Evolutionary conservation across 371 early-diverging fungal genomes (phyloP).

Genomic region (Choanephora cucurbitarum): DNA sequence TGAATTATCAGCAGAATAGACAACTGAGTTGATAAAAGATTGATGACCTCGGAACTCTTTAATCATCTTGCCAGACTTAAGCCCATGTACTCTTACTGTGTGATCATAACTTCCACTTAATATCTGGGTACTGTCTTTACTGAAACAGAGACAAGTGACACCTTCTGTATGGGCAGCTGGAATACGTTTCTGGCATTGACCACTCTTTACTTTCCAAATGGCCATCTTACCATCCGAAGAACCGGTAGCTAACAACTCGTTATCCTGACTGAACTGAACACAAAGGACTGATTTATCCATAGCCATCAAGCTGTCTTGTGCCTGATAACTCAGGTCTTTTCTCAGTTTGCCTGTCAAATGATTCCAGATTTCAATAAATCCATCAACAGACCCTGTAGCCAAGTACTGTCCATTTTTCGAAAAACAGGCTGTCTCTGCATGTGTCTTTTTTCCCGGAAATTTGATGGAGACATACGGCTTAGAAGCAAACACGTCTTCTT

Average conservation of each 20-base stretch:
- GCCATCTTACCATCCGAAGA: conserved; percentile 84
- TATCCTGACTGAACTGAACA: conserved; percentile 74
- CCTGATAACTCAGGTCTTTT: conserved; percentile 88
- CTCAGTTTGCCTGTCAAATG: conserved; percentile 86
- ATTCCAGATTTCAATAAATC: conserved; percentile 95
- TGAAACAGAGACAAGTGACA: conserved; percentile 78
- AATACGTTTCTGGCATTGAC: conserved; percentile 73
- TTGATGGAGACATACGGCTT: conserved; percentile 43
- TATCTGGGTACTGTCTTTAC: conserved; percentile 72
- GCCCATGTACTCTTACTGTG: conserved; percentile 79
- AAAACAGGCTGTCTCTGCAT: conserved; percentile 77
- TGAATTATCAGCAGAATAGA: conserved; percentile 69
- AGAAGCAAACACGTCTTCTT: conserved; percentile 72
- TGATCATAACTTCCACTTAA: conserved; percentile 82
- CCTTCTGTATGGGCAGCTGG: conserved; percentile 84
- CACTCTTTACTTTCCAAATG: conserved; percentile 82
- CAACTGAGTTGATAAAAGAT: conserved; percentile 80
- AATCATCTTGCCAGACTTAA: conserved; percentile 85
- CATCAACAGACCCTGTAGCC: conserved; percentile 90
- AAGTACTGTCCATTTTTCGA: conserved; percentile 82
- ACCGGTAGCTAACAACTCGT: conserved; percentile 84
- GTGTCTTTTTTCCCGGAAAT: conserved; percentile 85
- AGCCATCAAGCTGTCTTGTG: conserved; percentile 73
- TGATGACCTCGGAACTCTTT: conserved; percentile 91
- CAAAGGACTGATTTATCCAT: conserved; percentile 87